Evolutionary conservation across 345 rosid species (phyloP).

Genomic region (Pugionium cornutum): DNA sequence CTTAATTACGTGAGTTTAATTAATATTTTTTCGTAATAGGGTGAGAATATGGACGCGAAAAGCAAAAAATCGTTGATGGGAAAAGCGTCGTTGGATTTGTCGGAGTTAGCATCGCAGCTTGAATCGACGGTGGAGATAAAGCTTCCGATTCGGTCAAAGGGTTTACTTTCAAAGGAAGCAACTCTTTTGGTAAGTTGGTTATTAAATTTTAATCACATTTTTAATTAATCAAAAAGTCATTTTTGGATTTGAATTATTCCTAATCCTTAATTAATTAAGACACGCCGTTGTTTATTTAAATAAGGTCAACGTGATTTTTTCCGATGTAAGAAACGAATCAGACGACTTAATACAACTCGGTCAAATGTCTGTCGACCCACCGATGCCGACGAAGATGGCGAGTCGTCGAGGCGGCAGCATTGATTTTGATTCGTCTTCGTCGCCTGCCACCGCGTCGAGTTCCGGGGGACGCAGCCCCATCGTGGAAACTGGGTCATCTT

Average conservation of each 20-base stretch:
- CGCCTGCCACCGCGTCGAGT: conserved; percentile 27
- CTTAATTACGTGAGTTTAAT: neutral
- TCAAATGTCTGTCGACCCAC: conserved; percentile 28
- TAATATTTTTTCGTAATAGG: conserved; percentile 14
- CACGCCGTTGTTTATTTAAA: conserved; percentile 34
- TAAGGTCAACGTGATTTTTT: conserved; percentile 36
- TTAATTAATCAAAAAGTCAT: neutral
- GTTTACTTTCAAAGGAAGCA: conserved; percentile 35
- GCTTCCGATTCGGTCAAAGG: conserved; percentile 36
- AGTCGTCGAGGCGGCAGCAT: conserved; percentile 11
- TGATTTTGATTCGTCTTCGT: conserved; percentile 4
- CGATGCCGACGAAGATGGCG: conserved; percentile 11
- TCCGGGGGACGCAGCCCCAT: conserved; percentile 27
- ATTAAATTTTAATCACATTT: conserved; percentile 7
- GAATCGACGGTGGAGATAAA: conserved; percentile 38
- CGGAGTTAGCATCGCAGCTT: conserved; percentile 30
- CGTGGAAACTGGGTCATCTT: conserved; percentile 10
- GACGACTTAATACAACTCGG: conserved; percentile 32
- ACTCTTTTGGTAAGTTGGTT: conserved; percentile 36
- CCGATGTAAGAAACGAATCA: conserved; percentile 35
- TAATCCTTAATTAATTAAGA: conserved; percentile 29
- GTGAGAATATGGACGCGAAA: conserved; percentile 21
- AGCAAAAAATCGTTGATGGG: conserved; percentile 30
- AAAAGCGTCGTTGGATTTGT: conserved; percentile 35
- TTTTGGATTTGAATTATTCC: conserved; percentile 17